These are phyloP conservation scores for Colletotrichum sp. DNA, from an alignment of 2,329 filamentous ascomycete genomes.

Conservation along the genomic window DNA sequence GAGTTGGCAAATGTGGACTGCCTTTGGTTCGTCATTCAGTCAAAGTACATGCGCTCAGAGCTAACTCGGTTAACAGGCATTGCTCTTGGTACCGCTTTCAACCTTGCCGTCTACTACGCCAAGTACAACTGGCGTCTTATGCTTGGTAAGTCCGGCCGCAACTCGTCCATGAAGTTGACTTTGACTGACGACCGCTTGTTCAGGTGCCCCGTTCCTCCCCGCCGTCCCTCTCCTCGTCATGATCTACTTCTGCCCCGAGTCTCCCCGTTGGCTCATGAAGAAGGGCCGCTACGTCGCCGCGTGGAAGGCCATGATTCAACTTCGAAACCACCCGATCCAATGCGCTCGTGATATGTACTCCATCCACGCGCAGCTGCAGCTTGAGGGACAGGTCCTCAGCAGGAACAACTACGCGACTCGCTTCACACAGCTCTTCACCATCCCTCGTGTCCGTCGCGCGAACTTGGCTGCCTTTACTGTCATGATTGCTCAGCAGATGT, in stretches of 20 bases:
- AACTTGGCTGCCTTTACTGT: slow-evolving; percentile 79
- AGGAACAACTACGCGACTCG: slow-evolving; percentile 64
- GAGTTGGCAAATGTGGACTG: slow-evolving; percentile 60
- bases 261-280: slow-evolving; percentile 70
- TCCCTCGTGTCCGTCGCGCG: slow-evolving; percentile 73
- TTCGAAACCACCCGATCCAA: slow-evolving; percentile 61
- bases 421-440: slow-evolving; percentile 70
- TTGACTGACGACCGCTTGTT: background rate
- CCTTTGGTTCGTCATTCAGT: slow-evolving; percentile 32
- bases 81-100: slow-evolving; percentile 59
- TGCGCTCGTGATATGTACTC: slow-evolving; percentile 67
- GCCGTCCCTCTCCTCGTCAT: slow-evolving; percentile 60
- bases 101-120: slow-evolving; percentile 46
- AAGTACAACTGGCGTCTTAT: slow-evolving; percentile 42
- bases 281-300: slow-evolving; percentile 67
- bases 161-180: background rate
- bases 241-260: slow-evolving; percentile 72
- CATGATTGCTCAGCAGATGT: slow-evolving; percentile 81
- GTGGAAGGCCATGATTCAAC: slow-evolving; percentile 56
- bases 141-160: slow-evolving; percentile 20
- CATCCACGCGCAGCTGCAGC: slow-evolving; percentile 67
- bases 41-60: background rate
- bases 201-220: slow-evolving; percentile 31
- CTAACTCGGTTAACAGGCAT: slow-evolving; percentile 40
- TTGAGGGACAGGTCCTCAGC: slow-evolving; percentile 57